These are phyloP conservation scores for Trametes cingulata DNA, from an alignment of 768 basidiomycete genomes.

Conservation along the genomic window DNA sequence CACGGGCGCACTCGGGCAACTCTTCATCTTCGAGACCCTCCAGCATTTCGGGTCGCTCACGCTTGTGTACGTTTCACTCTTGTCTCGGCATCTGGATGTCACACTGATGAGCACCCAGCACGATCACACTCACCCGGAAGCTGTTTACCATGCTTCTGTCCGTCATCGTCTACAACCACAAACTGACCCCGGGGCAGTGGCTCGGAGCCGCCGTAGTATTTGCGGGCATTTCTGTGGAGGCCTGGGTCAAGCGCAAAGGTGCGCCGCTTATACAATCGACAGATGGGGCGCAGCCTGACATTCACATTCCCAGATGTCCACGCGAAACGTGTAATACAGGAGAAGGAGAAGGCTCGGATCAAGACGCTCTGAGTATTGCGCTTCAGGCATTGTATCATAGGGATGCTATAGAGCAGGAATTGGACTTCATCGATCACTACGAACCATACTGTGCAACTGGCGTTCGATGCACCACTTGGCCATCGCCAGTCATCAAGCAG, in stretches of 20 bases:
- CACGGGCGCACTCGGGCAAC: constrained; percentile 90
- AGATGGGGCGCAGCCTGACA: background rate
- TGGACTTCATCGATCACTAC: too few relatives aligned
- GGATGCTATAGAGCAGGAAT: too few relatives aligned
- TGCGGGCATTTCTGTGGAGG: constrained; percentile 93
- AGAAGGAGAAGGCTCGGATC: constrained; percentile 82
- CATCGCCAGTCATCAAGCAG: too few relatives aligned
- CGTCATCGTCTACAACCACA: constrained; percentile 89
- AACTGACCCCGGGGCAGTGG: constrained; percentile 86
- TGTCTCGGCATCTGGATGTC: constrained; percentile 8
- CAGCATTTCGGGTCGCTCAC: constrained; percentile 91
- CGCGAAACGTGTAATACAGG: constrained; percentile 74
- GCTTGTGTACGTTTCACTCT: constrained; percentile 64
- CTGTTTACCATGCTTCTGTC: constrained; percentile 98
- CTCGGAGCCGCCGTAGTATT: constrained; percentile 90
- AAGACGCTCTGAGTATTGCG: constrained; percentile 59
- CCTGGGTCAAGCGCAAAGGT: constrained; percentile 89
- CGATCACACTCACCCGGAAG: constrained; percentile 94
- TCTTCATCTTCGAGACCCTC: constrained; percentile 97
- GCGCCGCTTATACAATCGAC: background rate
- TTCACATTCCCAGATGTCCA: constrained; percentile 59
- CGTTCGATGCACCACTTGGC: too few relatives aligned
- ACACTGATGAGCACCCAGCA: constrained; percentile 45
- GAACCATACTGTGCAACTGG: too few relatives aligned
- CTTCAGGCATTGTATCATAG: background rate